Evolutionary conservation across 2,329 filamentous ascomycete species (phyloP).

Genomic region (Xylariaceae sp.): DNA sequence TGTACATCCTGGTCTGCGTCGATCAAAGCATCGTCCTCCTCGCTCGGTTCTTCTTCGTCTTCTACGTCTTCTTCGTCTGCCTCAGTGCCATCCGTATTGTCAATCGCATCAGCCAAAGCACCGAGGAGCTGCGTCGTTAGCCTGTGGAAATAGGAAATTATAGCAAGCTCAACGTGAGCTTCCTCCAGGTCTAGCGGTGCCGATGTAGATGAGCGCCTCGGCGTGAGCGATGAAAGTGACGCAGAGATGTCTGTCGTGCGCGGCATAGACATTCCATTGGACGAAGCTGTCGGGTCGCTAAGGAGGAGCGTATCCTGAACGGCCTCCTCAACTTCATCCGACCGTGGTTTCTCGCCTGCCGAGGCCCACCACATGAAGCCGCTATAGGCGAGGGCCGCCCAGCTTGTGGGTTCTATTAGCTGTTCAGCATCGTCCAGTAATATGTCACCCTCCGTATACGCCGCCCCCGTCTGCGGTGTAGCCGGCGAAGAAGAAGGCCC

Average conservation of each 20-base stretch:
- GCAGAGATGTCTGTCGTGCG: conserved; percentile 34
- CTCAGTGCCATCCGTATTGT: conserved; percentile 27
- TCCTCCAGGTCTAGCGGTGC: conserved; percentile 35
- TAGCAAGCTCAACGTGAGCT: conserved; percentile 57
- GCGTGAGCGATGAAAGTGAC: conserved; percentile 42
- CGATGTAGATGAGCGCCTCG: conserved; percentile 28
- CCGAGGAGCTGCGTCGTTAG: conserved; percentile 62
- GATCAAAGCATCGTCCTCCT: conserved; percentile 24
- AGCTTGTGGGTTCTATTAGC: conserved; percentile 58
- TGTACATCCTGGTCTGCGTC: conserved; percentile 31
- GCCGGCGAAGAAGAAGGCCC: conserved; percentile 20
- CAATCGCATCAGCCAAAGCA: conserved; percentile 56
- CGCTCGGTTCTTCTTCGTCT: conserved; percentile 13
- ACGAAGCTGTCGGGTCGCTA: conserved; percentile 40
- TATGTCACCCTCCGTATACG: conserved; percentile 17
- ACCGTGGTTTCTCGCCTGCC: conserved; percentile 64
- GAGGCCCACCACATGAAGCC: conserved; percentile 90
- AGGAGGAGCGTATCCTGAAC: conserved; percentile 52
- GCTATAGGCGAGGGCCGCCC: conserved; percentile 71
- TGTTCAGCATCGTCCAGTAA: conserved; percentile 29
- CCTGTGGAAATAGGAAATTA: conserved; percentile 77
- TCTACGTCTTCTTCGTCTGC: conserved; percentile 8
- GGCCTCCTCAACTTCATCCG: conserved; percentile 54
- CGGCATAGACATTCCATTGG: conserved; percentile 29
- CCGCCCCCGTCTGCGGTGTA: conserved; percentile 17